Evolutionary conservation across 257 asterid species (phyloP).

Genomic region (Capsicum baccatum): DNA sequence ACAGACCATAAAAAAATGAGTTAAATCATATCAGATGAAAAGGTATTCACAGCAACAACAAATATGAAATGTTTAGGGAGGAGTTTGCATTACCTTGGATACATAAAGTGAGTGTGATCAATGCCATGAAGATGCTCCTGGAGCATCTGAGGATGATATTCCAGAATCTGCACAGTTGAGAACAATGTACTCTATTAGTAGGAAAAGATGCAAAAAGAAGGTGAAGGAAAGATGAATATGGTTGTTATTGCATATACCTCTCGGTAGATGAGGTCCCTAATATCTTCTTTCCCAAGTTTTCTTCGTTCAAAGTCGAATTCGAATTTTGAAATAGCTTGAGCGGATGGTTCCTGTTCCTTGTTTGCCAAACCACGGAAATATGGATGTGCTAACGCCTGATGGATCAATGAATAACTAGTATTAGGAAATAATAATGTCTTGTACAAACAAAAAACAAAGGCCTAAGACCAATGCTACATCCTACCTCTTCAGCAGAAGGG

Average conservation of each 20-base stretch:
- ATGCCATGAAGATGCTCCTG: conserved; percentile 88
- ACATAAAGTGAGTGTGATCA: conserved; percentile 94
- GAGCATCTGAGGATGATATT: conserved; percentile 99
- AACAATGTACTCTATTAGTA: conserved; percentile 45
- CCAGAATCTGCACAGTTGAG: conserved; percentile 82
- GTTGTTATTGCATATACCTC: conserved; percentile 61
- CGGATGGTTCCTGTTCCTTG: conserved; percentile 87
- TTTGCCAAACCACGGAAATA: conserved; percentile 79
- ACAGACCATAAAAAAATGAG: not conserved
- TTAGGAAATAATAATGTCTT: conserved; percentile 25
- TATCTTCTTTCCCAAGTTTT: conserved; percentile 69
- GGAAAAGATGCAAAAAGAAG: conserved; percentile 31
- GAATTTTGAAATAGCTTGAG: conserved; percentile 79
- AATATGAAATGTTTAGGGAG: conserved; percentile 17
- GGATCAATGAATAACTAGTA: conserved; percentile 30
- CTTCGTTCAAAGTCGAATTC: conserved; percentile 94
- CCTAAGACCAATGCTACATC: not conserved
- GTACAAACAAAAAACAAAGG: not conserved
- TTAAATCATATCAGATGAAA: not conserved
- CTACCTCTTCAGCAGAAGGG: conserved; percentile 86
- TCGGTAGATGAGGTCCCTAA: conserved; percentile 84
- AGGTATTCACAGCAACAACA: not conserved
- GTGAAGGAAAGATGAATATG: conserved; percentile 33
- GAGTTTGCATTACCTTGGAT: conserved; percentile 82
- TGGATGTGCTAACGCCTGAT: conserved; percentile 88